These are phyloP conservation scores for Jamesozyma rosinii DNA, from an alignment of 805 yeast species.

Conservation along the genomic window DNA sequence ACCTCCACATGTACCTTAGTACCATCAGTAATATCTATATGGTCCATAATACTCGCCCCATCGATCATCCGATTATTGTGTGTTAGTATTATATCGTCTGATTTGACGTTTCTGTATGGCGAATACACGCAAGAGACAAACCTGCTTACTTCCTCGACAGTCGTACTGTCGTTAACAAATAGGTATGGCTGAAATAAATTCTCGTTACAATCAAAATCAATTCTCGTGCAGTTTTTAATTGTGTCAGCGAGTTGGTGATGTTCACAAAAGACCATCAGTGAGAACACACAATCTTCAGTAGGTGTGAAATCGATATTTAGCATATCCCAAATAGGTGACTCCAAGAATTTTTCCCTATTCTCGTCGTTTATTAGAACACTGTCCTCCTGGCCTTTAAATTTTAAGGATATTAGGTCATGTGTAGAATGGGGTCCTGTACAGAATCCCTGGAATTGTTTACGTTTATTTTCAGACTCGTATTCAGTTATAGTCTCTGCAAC, in stretches of 20 bases:
- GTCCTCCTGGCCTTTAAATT: slow-evolving; percentile 17
- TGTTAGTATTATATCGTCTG: slow-evolving; percentile 20
- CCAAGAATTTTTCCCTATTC: slow-evolving; percentile 11
- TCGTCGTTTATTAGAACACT: slow-evolving; percentile 10
- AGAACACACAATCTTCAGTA: slow-evolving; percentile 20
- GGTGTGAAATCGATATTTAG: slow-evolving; percentile 33
- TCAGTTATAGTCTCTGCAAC: not conserved
- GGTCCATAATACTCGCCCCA: slow-evolving; percentile 13
- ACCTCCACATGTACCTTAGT: slow-evolving; percentile 24
- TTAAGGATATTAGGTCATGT: slow-evolving; percentile 16
- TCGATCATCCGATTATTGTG: slow-evolving; percentile 18
- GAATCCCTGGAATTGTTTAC: not conserved
- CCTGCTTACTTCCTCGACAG: slow-evolving; percentile 21
- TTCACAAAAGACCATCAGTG: slow-evolving; percentile 23
- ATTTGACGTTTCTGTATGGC: slow-evolving; percentile 13
- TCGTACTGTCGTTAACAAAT: slow-evolving; percentile 17
- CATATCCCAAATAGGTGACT: slow-evolving; percentile 20
- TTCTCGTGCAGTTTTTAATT: not conserved
- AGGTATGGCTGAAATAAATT: slow-evolving; percentile 17
- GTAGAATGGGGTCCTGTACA: slow-evolving; percentile 8
- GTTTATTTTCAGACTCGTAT: not conserved
- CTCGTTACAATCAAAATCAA: slow-evolving; percentile 22
- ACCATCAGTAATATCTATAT: slow-evolving; percentile 9
- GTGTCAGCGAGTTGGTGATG: slow-evolving; percentile 13
- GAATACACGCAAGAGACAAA: slow-evolving; percentile 22